A percentile compares a stretch with the other conserved stretches of the same genome.
Conservation (phyloP, 441 rosid genomes). For the Pelargonium australe region DNA sequence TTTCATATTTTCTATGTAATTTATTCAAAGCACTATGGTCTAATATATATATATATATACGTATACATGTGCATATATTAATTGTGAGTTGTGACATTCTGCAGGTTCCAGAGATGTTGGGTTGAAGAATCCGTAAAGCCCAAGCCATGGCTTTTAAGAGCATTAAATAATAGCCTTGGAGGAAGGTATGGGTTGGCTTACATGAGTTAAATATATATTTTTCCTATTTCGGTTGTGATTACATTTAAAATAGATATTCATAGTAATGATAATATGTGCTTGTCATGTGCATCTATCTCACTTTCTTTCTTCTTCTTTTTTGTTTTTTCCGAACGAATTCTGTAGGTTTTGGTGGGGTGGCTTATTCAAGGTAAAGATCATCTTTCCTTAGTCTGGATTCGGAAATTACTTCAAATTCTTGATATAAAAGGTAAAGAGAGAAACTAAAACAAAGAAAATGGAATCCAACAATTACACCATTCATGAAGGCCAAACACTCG, state of each 20-base stretch:
- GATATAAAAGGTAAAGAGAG: not conserved
- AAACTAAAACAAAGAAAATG: not conserved
- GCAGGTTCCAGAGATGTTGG: constrained; percentile 86
- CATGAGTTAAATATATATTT: not conserved
- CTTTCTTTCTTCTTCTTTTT: constrained; percentile 21
- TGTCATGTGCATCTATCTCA: constrained; percentile 15
- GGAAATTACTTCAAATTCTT: constrained; percentile 14
- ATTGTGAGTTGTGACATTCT: constrained; percentile 18
- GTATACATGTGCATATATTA: constrained; percentile 8
- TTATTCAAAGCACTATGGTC: not conserved
- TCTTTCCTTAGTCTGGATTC: constrained; percentile 11
- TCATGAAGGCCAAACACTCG: not conserved
- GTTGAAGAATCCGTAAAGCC: constrained; percentile 64
- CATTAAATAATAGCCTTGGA: constrained; percentile 76
- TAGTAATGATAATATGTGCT: not conserved
- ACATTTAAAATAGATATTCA: not conserved
- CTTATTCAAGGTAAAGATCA: constrained; percentile 78
- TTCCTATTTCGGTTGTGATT: not conserved
- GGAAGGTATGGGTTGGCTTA: constrained; percentile 50
- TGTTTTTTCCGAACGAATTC: constrained; percentile 3
- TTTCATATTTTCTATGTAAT: not conserved
- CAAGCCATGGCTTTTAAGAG: constrained; percentile 92
- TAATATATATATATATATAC: not conserved
- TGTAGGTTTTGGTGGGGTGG: constrained; percentile 99
- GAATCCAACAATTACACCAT: not conserved